These are phyloP conservation scores for Zygotorulaspora mrakii DNA, from an alignment of 1,139 yeast genomes.

Conservation along the genomic window DNA sequence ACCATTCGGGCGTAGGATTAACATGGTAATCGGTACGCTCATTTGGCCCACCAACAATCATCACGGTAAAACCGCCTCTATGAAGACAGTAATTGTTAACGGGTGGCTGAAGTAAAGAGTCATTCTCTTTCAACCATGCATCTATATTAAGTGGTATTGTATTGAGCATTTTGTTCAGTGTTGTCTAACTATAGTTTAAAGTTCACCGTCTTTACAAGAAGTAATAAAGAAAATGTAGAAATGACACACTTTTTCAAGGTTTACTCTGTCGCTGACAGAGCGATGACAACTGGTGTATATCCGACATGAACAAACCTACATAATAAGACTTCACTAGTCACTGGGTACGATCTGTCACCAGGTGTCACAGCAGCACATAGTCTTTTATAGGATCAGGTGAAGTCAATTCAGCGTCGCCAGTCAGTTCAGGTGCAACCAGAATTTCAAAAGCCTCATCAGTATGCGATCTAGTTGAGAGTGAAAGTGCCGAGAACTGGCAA, in stretches of 20 bases:
- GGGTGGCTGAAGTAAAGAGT: slow-evolving; percentile 77
- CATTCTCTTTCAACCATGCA: slow-evolving; percentile 77
- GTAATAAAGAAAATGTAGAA: not conserved
- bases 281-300: not conserved
- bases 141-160: slow-evolving; percentile 64
- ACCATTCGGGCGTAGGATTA: slow-evolving; percentile 93
- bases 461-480: no score
- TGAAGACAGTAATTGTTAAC: slow-evolving; percentile 89
- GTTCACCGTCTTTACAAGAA: not conserved
- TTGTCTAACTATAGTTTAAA: no score
- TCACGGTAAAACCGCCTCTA: slow-evolving; percentile 86
- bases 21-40: slow-evolving; percentile 90
- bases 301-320: not conserved
- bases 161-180: slow-evolving; percentile 22
- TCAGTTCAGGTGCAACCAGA: no score
- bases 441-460: no score
- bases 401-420: no score
- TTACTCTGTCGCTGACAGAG: not conserved
- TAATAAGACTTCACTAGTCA: not conserved
- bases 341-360: not conserved
- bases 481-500: no score
- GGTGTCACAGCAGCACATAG: not conserved
- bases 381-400: no score
- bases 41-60: slow-evolving; percentile 95
- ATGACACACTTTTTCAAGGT: not conserved